Evolutionary conservation across 192 early-diverging fungal genomes (phyloP).

Genomic region (Backusella psychrophila): DNA sequence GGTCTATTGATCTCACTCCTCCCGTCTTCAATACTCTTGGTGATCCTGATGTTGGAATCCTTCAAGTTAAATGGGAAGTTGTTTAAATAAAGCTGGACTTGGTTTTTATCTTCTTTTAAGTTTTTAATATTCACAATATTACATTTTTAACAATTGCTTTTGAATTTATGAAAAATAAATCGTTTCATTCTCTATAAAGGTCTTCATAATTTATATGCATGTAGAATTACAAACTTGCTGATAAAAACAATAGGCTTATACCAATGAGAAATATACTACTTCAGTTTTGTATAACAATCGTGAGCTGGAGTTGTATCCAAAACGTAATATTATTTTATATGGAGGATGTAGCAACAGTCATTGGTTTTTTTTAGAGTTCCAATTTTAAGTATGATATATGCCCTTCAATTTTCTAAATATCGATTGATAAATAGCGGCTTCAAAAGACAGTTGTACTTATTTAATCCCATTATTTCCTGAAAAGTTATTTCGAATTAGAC

Average conservation of each 20-base stretch:
- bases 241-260: no score
- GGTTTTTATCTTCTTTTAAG: background rate
- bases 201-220: background rate
- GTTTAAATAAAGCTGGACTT: background rate
- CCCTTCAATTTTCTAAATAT: no score
- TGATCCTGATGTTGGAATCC: background rate
- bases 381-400: background rate
- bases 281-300: background rate
- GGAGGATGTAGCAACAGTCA: background rate
- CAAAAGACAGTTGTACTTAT: no score
- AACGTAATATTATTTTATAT: background rate
- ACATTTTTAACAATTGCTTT: background rate
- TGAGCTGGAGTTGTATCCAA: no score
- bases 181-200: background rate
- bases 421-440: no score
- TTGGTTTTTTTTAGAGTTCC: background rate
- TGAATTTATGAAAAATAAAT: background rate
- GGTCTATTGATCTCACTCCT: slow-evolving; percentile 54
- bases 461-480: no score
- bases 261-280: background rate
- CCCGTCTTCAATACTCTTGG: slow-evolving; percentile 36
- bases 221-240: no score
- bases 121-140: background rate
- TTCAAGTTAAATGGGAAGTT: background rate
- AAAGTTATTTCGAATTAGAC: no score